Percentiles rank a stretch among this genome's conserved stretches.
Evolutionary conservation across 441 rosid genomes (phyloP).

Genomic region (Corymbia citriodora): DNA sequence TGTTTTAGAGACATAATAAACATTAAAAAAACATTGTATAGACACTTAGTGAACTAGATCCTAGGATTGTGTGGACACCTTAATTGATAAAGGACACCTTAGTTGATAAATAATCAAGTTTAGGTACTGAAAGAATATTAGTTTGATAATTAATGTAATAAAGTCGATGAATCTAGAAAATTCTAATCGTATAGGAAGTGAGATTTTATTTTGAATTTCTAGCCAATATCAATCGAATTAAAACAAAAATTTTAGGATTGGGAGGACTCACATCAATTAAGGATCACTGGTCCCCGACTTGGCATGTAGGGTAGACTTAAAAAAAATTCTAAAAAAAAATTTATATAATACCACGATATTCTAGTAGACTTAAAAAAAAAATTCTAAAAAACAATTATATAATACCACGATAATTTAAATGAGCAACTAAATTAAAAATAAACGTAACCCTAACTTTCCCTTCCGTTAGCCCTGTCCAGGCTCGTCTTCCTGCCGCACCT

Average conservation of each 20-base stretch:
- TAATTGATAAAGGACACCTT: background rate
- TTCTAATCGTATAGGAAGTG: too few species aligned
- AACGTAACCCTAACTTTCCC: background rate
- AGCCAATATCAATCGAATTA: too few species aligned
- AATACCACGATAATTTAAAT: background rate
- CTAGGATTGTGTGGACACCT: background rate
- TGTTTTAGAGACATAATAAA: background rate
- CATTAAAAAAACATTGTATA: fast-evolving
- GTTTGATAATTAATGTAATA: too few species aligned
- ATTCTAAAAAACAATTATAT: background rate
- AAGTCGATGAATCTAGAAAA: too few species aligned
- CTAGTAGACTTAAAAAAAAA: too few species aligned
- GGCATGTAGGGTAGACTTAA: too few species aligned
- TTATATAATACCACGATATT: too few species aligned
- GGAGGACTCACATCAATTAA: too few species aligned
- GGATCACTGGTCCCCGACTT: too few species aligned
- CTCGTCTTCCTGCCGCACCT: background rate
- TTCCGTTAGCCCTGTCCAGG: background rate
- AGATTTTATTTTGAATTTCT: too few species aligned
- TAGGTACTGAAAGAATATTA: background rate
- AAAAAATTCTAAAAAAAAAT: too few species aligned
- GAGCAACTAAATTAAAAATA: background rate
- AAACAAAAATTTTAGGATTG: too few species aligned
- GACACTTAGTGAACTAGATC: background rate
- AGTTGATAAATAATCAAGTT: background rate